phyloP scores from a whole-genome alignment of 2,329 filamentous ascomycete species.

The Calonectria honghensis region DNA sequence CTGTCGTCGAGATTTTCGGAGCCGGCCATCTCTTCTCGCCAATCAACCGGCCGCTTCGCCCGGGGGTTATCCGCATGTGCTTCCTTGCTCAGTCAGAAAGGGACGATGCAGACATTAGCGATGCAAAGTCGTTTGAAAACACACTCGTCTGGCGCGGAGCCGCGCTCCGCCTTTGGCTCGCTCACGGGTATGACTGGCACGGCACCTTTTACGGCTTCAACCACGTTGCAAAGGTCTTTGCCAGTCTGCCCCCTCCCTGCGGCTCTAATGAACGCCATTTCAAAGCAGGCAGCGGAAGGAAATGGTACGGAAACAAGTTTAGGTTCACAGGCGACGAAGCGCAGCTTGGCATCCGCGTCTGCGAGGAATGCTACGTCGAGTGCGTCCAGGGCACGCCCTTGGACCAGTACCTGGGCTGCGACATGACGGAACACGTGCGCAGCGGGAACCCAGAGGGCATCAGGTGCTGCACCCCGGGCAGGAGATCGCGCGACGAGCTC shows the following conservation, averaged over 20 bases:
- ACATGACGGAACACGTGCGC: slow-evolving; percentile 26
- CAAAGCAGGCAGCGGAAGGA: slow-evolving; percentile 21
- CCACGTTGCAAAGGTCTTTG: slow-evolving; percentile 19
- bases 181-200: slow-evolving; percentile 29
- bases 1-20: slow-evolving; percentile 23
- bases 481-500: slow-evolving; percentile 23
- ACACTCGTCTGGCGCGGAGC: slow-evolving; percentile 32
- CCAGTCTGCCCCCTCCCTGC: slow-evolving; percentile 31
- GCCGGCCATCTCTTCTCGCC: slow-evolving; percentile 32
- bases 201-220: slow-evolving; percentile 31
- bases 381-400: slow-evolving; percentile 33
- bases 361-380: slow-evolving; percentile 37
- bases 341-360: slow-evolving; percentile 26
- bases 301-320: slow-evolving; percentile 37
- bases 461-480: slow-evolving; percentile 12
- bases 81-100: slow-evolving; percentile 1
- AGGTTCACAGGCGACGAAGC: slow-evolving; percentile 26
- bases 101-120: neutral
- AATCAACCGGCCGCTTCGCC: slow-evolving; percentile 14
- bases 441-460: slow-evolving; percentile 10
- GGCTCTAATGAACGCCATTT: neutral
- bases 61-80: slow-evolving; percentile 31
- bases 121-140: slow-evolving; percentile 26
- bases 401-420: slow-evolving; percentile 29
- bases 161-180: slow-evolving; percentile 19